phyloP scores from a whole-genome alignment of 2,329 filamentous ascomycete genomes.

The Cercospora citrullina region DNA sequence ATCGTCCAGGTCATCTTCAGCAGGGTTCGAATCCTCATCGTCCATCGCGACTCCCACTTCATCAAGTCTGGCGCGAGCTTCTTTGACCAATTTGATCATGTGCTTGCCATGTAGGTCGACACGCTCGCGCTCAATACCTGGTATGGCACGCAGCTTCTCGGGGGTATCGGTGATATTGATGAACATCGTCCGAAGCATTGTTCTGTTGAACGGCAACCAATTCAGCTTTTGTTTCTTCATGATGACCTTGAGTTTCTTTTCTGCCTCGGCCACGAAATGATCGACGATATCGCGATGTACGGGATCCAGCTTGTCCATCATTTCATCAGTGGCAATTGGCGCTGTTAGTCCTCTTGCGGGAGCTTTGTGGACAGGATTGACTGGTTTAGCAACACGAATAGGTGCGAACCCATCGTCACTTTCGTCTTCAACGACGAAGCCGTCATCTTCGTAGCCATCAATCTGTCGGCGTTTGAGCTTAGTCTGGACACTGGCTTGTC shows the following conservation, averaged over 20 bases:
- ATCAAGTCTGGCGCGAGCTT: constrained; percentile 37
- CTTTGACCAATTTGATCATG: constrained; percentile 61
- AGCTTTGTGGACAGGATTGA: constrained; percentile 40
- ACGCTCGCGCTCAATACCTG: constrained; percentile 62
- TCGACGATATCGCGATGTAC: constrained; percentile 65
- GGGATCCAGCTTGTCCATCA: constrained; percentile 56
- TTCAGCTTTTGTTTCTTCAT: constrained; percentile 60
- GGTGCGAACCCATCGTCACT: constrained; percentile 48
- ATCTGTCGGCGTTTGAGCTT: constrained; percentile 31
- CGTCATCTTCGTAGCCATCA: constrained; percentile 41
- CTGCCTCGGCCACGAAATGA: constrained; percentile 65
- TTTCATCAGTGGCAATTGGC: constrained; percentile 60
- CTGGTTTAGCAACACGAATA: constrained; percentile 37
- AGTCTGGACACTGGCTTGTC: constrained; percentile 33
- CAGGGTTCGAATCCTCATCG: constrained; percentile 16
- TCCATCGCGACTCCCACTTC: constrained; percentile 46
- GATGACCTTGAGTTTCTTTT: constrained; percentile 60
- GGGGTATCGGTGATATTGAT: constrained; percentile 64
- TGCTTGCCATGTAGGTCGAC: constrained; percentile 61
- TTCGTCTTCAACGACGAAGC: constrained; percentile 40
- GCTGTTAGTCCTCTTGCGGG: constrained; percentile 49
- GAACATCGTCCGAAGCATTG: constrained; percentile 70
- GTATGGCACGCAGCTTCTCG: constrained; percentile 63
- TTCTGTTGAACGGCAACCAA: constrained; percentile 65
- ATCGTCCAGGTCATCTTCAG: constrained; percentile 47